Evolutionary conservation across 371 early-diverging fungal species (phyloP).

Genomic region (Phascolomyces articulosus): DNA sequence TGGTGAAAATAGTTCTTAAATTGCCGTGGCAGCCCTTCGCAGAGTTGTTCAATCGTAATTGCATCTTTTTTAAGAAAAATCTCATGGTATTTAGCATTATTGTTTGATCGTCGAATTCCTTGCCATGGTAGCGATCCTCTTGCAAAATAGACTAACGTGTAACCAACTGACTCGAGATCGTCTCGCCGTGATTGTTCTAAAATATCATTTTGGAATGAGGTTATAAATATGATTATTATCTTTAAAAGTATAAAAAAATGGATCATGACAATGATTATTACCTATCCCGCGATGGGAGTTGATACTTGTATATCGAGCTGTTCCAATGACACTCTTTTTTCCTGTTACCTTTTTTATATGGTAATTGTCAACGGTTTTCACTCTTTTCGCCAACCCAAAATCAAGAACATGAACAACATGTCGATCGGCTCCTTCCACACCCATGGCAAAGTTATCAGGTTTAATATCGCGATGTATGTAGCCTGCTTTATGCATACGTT

Average conservation of each 20-base stretch:
- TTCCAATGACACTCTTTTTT: constrained; percentile 71
- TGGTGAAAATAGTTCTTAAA: not conserved
- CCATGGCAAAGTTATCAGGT: constrained; percentile 98
- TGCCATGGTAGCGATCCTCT: constrained; percentile 96
- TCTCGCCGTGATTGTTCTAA: constrained; percentile 93
- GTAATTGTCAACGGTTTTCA: not conserved
- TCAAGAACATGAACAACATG: constrained; percentile 41
- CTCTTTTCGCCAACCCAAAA: constrained; percentile 82
- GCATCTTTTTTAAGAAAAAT: constrained; percentile 87
- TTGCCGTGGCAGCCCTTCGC: constrained; percentile 69
- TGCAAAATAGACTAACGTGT: constrained; percentile 95
- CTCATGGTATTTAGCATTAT: constrained; percentile 93
- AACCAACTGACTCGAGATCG: constrained; percentile 94
- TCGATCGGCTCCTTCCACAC: constrained; percentile 21
- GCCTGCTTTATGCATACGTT: constrained; percentile 94
- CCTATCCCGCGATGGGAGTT: constrained; percentile 92
- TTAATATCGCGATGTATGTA: constrained; percentile 99
- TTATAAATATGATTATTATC: not conserved
- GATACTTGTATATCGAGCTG: constrained; percentile 95
- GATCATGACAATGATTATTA: no score
- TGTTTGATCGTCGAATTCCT: constrained; percentile 89
- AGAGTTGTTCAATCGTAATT: constrained; percentile 78
- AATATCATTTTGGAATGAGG: not conserved
- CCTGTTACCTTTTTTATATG: no score
- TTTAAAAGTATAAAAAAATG: no score